phyloP scores from a whole-genome alignment of 2,329 filamentous ascomycete species.

The Hyphodiscus sp. region DNA sequence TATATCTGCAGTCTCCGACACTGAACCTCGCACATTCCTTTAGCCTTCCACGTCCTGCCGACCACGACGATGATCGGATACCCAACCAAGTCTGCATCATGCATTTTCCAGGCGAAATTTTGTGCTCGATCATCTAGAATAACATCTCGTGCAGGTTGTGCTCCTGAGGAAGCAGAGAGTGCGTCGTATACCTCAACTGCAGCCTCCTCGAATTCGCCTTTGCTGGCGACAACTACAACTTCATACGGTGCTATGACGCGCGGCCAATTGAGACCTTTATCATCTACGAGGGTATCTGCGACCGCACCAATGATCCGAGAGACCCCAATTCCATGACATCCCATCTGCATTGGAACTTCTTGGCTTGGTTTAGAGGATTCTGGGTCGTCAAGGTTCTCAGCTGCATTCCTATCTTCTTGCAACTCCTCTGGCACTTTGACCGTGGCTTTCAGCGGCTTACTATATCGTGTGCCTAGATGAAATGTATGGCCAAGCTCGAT shows the following conservation, averaged over 20 bases:
- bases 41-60: conserved; percentile 57
- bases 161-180: conserved; percentile 31
- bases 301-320: conserved; percentile 85
- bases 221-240: conserved; percentile 55
- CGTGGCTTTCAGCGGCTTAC: conserved; percentile 60
- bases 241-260: conserved; percentile 79
- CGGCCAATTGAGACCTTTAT: conserved; percentile 80
- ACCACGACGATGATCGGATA: conserved; percentile 80
- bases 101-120: conserved; percentile 75
- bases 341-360: conserved; percentile 73
- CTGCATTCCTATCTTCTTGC: conserved; percentile 15
- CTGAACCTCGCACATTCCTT: conserved; percentile 27
- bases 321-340: conserved; percentile 91
- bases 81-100: conserved; percentile 82
- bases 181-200: conserved; percentile 57
- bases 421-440: conserved; percentile 40
- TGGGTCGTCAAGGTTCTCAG: not conserved
- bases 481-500: conserved; percentile 96
- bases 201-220: conserved; percentile 37
- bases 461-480: conserved; percentile 85
- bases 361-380: conserved; percentile 1
- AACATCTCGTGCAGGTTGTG: conserved; percentile 45
- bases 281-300: conserved; percentile 67
- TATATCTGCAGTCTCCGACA: conserved; percentile 24
- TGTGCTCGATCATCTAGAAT: conserved; percentile 68